phyloP scores from a whole-genome alignment of 352 stramenopile species.

The Peronospora tabacina region DNA sequence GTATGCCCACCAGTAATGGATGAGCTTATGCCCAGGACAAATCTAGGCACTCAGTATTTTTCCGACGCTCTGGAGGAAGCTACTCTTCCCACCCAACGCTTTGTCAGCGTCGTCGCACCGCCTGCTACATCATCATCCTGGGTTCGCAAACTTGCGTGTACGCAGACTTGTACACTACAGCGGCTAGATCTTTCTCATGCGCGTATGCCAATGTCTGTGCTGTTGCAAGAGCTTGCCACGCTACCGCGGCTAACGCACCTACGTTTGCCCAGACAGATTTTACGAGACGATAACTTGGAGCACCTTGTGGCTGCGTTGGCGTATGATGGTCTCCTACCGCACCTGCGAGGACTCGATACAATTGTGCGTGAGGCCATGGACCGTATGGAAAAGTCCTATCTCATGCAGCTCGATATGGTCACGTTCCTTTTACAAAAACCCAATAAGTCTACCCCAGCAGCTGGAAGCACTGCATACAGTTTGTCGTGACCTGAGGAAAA shows the following conservation, averaged over 20 bases:
- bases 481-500: not conserved
- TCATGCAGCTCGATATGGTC: slow-evolving; percentile 64
- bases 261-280: slow-evolving; percentile 49
- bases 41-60: slow-evolving; percentile 42
- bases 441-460: not conserved
- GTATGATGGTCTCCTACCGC: slow-evolving; percentile 41
- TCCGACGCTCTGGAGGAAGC: slow-evolving; percentile 37
- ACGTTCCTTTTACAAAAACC: slow-evolving; percentile 43
- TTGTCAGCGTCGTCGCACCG: slow-evolving; percentile 57
- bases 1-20: slow-evolving; percentile 12
- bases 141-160: slow-evolving; percentile 44
- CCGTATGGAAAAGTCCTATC: slow-evolving; percentile 60
- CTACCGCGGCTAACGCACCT: slow-evolving; percentile 55
- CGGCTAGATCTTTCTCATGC: slow-evolving; percentile 53
- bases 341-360: slow-evolving; percentile 47
- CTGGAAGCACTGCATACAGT: not conserved
- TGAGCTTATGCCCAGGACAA: slow-evolving; percentile 39
- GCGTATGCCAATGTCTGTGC: slow-evolving; percentile 47
- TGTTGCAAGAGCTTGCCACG: slow-evolving; percentile 48
- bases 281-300: slow-evolving; percentile 68
- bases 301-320: slow-evolving; percentile 62
- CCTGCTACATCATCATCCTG: slow-evolving; percentile 48
- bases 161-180: slow-evolving; percentile 50
- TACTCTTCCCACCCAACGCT: slow-evolving; percentile 41
- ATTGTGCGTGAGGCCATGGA: slow-evolving; percentile 56